Conservation (phyloP, 2,329 filamentous ascomycete species). For the Amauroascus niger region DNA sequence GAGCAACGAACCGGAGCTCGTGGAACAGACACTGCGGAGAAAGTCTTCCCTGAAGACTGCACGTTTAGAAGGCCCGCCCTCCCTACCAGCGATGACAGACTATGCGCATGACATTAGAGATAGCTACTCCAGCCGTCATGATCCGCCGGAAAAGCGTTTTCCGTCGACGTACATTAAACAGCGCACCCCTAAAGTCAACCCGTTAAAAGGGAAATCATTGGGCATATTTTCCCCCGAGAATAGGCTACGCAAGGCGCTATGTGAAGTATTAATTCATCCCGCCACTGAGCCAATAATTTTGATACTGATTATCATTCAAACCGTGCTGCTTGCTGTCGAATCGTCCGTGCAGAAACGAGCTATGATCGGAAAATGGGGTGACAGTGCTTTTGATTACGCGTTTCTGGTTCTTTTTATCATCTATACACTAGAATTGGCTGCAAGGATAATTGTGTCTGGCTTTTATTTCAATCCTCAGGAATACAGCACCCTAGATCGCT, state of each 20-base stretch:
- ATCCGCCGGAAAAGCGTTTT: constrained; percentile 30
- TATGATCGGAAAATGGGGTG: constrained; percentile 56
- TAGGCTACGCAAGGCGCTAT: constrained; percentile 61
- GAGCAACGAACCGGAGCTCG: constrained; percentile 78
- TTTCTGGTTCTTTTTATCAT: constrained; percentile 75
- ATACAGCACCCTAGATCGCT: constrained; percentile 81
- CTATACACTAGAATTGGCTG: constrained; percentile 76
- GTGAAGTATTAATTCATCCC: constrained; percentile 76
- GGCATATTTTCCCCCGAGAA: constrained; percentile 77
- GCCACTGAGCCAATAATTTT: constrained; percentile 79
- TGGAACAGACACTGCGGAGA: constrained; percentile 60
- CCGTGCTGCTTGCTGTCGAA: constrained; percentile 78
- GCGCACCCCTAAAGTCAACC: constrained; percentile 50
- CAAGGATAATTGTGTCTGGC: constrained; percentile 84
- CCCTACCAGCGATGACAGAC: constrained; percentile 40
- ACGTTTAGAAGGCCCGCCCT: constrained; percentile 44
- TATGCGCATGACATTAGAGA: constrained; percentile 37
- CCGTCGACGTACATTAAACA: constrained; percentile 18
- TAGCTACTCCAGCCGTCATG: constrained; percentile 29
- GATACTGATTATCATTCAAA: constrained; percentile 76
- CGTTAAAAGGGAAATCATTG: constrained; percentile 73
- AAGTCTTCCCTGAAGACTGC: constrained; percentile 45
- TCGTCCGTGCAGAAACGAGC: constrained; percentile 59
- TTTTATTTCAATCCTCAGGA: constrained; percentile 83
- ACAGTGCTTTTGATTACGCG: constrained; percentile 59